Evolutionary conservation across 148 eudicot genomes (phyloP), one percentile per base, ranked within the genome.

Genomic region (Tetragonia tetragonoides): DNA sequence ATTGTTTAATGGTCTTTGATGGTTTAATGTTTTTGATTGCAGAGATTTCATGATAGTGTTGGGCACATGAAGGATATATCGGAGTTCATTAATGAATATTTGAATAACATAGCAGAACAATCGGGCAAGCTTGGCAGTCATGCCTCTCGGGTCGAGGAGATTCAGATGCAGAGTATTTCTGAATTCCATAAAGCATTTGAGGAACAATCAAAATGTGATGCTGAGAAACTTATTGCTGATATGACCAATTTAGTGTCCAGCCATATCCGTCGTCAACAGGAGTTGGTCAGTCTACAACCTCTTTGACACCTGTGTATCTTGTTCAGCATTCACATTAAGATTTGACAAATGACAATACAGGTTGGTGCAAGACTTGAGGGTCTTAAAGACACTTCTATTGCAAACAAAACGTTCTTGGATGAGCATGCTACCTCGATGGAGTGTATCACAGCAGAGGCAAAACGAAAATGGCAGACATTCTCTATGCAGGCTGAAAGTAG

Each of bases 391-490:
- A 81, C 82, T 71, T 88, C 85, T 51, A 64, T 78, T 69, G 88
- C 86, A 56, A 92, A 89, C 75, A 91, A 89, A 83, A 75, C 80
- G 20, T 90, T 87, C 84, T 83, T 95, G 84, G 97, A 91, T 64
- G 89, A 89, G 40, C 97, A 91, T 79, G 87, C 89, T 77, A 84
- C 97, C 34, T 85, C 90, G 10, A 77, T 93, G 83, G 92, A 86
- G 60, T 85, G 88, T 18, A 84, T 95, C 51, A 93, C 99, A 76
- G 78, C 88, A 46, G 96, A 91, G 81, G 90, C 97, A 34, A 95
- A 95, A 83, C 83, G 99, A 80, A 95, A 95, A 86, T 95, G 98
- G 99, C 88, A 91, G 63, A 88, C 89, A 75, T 93, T 86, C 74
- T 89, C 87, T 68, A 51, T 60, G 72, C 92, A 89, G 78, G 97